Evolutionary conservation across 2,329 filamentous ascomycete species (phyloP).

Genomic region (Beauveria sp.): DNA sequence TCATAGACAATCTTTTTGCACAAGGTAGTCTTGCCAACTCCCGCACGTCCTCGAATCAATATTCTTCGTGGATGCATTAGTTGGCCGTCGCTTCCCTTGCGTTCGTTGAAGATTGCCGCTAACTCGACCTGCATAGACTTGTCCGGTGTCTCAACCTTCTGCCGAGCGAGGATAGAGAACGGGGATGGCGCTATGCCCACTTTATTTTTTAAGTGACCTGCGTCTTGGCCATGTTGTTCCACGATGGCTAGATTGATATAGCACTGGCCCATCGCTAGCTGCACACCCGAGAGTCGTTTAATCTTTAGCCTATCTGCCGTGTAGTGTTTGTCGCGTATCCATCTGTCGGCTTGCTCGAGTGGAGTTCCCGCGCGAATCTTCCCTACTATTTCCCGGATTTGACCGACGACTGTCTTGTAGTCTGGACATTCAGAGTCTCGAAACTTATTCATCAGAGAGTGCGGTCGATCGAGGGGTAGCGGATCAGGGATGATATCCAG

Average conservation of each 20-base stretch:
- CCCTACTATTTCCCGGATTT: slow-evolving; percentile 11
- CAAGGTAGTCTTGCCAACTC: slow-evolving; percentile 34
- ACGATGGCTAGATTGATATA: slow-evolving; percentile 31
- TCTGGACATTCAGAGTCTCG: slow-evolving; percentile 10
- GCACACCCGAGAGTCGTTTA: slow-evolving; percentile 26
- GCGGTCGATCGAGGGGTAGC: slow-evolving; percentile 17
- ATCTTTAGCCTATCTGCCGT: slow-evolving; percentile 21
- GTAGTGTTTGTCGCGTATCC: slow-evolving; percentile 20
- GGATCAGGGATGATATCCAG: slow-evolving; percentile 19
- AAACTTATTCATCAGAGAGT: slow-evolving; percentile 12
- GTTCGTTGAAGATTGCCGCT: background rate
- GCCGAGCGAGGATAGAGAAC: background rate
- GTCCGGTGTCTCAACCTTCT: background rate
- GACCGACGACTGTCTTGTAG: slow-evolving; percentile 15
- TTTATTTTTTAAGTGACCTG: background rate
- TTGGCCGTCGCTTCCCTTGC: background rate
- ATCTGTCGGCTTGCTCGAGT: slow-evolving; percentile 14
- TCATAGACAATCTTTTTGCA: slow-evolving; percentile 34
- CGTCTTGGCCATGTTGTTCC: slow-evolving; percentile 15
- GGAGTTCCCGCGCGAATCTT: background rate
- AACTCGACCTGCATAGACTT: background rate
- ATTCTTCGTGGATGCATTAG: slow-evolving; percentile 18
- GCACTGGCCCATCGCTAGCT: too few species aligned
- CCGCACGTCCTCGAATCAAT: slow-evolving; percentile 29
- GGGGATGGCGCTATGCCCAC: background rate